Evolutionary conservation across 495 filamentous ascomycete genomes (phyloP).

Genomic region (Daldinia caldariorum): DNA sequence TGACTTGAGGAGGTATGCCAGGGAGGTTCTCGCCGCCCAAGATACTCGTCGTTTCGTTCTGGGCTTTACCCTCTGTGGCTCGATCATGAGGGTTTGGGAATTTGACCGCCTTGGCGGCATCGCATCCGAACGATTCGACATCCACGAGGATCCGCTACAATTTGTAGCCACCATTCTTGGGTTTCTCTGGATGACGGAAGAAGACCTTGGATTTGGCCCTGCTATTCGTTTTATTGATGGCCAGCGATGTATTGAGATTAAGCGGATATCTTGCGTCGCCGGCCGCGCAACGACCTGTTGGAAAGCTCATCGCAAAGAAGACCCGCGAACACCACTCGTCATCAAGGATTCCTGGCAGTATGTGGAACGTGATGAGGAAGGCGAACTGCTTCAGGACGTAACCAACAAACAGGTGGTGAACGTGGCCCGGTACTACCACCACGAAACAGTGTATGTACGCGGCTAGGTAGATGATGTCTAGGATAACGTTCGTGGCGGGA

Average conservation of each 20-base stretch:
- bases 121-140: slow-evolving; percentile 57
- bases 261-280: not conserved
- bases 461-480: slow-evolving; percentile 50
- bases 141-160: slow-evolving; percentile 57
- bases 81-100: slow-evolving; percentile 51
- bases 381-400: not conserved
- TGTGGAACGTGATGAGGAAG: not conserved
- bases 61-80: slow-evolving; percentile 32
- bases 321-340: not conserved
- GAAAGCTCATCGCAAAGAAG: not conserved
- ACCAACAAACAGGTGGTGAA: slow-evolving; percentile 23
- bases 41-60: slow-evolving; percentile 59
- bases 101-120: slow-evolving; percentile 62
- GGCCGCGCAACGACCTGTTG: not conserved
- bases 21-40: slow-evolving; percentile 58
- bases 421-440: slow-evolving; percentile 56
- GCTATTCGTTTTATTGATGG: slow-evolving; percentile 40
- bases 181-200: slow-evolving; percentile 58
- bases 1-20: slow-evolving; percentile 55
- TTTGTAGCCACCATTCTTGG: slow-evolving; percentile 58
- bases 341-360: not conserved
- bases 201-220: slow-evolving; percentile 60
- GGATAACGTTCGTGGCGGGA: not conserved
- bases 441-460: slow-evolving; percentile 54
- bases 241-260: not conserved